These are phyloP conservation scores for Pleodorina starrii DNA, from an alignment of 139 green algal species.

Conservation along the genomic window DNA sequence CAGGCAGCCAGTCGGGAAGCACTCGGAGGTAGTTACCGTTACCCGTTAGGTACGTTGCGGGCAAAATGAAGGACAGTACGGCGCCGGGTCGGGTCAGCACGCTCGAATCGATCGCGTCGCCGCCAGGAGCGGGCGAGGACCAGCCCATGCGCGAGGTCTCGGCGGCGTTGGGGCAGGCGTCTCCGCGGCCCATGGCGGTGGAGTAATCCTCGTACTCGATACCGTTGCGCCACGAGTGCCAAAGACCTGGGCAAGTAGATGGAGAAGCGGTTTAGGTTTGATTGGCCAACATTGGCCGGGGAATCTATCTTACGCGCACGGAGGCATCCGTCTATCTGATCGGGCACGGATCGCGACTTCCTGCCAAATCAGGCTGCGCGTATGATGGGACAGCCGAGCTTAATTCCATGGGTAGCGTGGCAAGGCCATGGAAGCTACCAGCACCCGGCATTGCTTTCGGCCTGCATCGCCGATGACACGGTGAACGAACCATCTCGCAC, in stretches of 20 bases:
- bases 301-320: too few relatives aligned
- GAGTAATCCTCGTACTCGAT: constrained; percentile 23
- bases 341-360: too few relatives aligned
- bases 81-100: not conserved
- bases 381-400: too few relatives aligned
- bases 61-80: not conserved
- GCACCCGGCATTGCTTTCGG: too few relatives aligned
- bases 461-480: too few relatives aligned
- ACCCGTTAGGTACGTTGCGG: constrained; percentile 16
- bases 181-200: constrained; percentile 30
- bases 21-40: constrained; percentile 15
- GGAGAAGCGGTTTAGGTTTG: not conserved
- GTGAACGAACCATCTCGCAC: too few relatives aligned
- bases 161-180: constrained; percentile 30
- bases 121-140: not conserved
- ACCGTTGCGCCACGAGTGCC: constrained; percentile 27
- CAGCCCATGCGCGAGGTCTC: constrained; percentile 14
- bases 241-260: not conserved
- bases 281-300: too few relatives aligned
- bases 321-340: too few relatives aligned
- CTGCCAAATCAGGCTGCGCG: too few relatives aligned
- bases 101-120: not conserved
- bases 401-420: too few relatives aligned
- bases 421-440: not conserved
- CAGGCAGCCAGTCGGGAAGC: not conserved